phyloP scores from a whole-genome alignment of 2,329 filamentous ascomycete species.

The Scolecobasidium constrictum region DNA sequence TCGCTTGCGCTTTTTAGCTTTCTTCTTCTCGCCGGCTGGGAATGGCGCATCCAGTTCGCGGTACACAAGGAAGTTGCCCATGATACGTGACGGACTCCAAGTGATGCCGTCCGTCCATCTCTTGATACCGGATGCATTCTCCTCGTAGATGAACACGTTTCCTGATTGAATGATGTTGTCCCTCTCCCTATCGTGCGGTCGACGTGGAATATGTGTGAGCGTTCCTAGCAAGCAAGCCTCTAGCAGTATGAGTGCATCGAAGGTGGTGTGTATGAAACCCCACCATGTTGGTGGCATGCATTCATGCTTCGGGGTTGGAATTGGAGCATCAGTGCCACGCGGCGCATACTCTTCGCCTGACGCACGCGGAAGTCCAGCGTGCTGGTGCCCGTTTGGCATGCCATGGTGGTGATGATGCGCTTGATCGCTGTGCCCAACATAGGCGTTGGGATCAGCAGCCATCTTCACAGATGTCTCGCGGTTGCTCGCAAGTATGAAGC shows the following conservation, averaged over 20 bases:
- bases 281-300: constrained; percentile 9
- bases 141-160: constrained; percentile 84
- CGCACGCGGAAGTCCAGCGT: too few relatives aligned
- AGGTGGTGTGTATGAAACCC: constrained; percentile 9
- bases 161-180: constrained; percentile 69
- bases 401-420: too few relatives aligned
- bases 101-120: constrained; percentile 86
- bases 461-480: too few relatives aligned
- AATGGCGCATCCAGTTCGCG: constrained; percentile 71
- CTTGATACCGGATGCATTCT: constrained; percentile 83
- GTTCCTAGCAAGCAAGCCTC: constrained; percentile 8
- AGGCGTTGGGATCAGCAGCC: too few relatives aligned
- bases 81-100: constrained; percentile 81
- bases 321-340: too few relatives aligned
- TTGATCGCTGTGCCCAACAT: too few relatives aligned
- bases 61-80: constrained; percentile 78
- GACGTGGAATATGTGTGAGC: constrained; percentile 58
- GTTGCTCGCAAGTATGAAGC: too few relatives aligned
- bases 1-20: constrained; percentile 50
- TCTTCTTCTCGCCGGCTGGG: constrained; percentile 74
- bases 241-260: constrained; percentile 9
- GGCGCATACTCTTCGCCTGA: too few relatives aligned
- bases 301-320: too few relatives aligned
- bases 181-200: constrained; percentile 79
- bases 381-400: too few relatives aligned